Percentiles rank a stretch among this genome's conserved stretches.
Conservation (phyloP, 179 eudicot species). For the Silene noctiflora region DNA sequence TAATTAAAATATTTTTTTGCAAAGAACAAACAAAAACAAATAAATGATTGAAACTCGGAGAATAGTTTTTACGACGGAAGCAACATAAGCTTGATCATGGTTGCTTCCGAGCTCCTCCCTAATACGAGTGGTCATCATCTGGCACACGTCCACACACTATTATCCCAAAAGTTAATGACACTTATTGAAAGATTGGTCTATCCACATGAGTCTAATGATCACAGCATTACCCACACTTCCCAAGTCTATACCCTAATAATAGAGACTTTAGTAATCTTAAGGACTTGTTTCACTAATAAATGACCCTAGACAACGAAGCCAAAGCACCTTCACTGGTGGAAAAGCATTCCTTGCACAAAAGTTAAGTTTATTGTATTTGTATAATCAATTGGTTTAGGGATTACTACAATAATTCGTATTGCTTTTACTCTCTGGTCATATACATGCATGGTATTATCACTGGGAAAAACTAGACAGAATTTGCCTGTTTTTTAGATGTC, state of each 20-base stretch:
- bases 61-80: background rate
- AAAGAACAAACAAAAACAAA: no score
- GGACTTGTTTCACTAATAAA: background rate
- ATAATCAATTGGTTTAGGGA: constrained; percentile 3
- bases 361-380: background rate
- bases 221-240: constrained; percentile 14
- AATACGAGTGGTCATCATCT: constrained; percentile 22
- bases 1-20: no score
- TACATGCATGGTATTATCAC: constrained; percentile 33
- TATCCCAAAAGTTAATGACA: constrained; percentile 19
- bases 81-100: background rate
- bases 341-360: background rate
- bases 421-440: background rate
- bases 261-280: background rate
- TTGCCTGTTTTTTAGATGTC: no score
- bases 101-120: background rate
- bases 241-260: constrained; percentile 15
- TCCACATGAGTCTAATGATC: constrained; percentile 36
- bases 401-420: constrained; percentile 28
- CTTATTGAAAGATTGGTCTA: constrained; percentile 14
- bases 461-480: no score
- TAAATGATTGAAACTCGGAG: no score
- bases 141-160: constrained; percentile 16
- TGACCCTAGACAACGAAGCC: constrained; percentile 19
- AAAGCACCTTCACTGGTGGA: constrained; percentile 24